phyloP scores from a whole-genome alignment of 2,329 filamentous ascomycete genomes.

The Sclerotinia minor region DNA sequence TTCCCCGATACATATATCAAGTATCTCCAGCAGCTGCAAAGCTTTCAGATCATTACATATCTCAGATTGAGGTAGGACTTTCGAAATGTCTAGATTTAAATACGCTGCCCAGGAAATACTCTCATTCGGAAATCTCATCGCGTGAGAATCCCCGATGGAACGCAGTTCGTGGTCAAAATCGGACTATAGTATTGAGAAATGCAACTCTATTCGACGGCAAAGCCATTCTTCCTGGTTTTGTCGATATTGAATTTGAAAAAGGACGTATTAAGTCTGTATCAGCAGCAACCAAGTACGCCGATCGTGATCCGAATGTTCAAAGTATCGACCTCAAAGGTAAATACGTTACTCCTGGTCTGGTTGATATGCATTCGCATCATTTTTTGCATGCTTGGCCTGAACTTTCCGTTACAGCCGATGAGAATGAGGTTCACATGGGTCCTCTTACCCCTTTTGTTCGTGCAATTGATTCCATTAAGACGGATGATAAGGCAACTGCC shows the following conservation, averaged over 20 bases:
- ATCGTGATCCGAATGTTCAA: constrained; percentile 30
- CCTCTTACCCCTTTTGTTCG: constrained; percentile 45
- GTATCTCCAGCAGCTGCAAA: constrained; percentile 27
- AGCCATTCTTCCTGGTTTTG: constrained; percentile 37
- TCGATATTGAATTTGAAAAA: constrained; percentile 46
- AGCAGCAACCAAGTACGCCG: constrained; percentile 27
- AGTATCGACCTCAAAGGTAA: constrained; percentile 43
- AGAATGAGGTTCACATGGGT: constrained; percentile 44
- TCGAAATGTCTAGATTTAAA: constrained; percentile 37
- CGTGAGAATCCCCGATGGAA: constrained; percentile 47
- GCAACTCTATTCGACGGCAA: constrained; percentile 49
- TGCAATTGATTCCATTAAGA: constrained; percentile 46
- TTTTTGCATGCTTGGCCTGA: constrained; percentile 43
- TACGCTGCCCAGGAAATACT: constrained; percentile 29
- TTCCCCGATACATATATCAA: constrained; percentile 35
- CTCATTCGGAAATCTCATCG: constrained; percentile 28
- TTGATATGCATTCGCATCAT: constrained; percentile 51
- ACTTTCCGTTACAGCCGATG: constrained; percentile 41
- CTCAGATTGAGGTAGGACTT: constrained; percentile 33
- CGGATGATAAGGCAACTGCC: constrained; percentile 44
- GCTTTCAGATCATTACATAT: constrained; percentile 32
- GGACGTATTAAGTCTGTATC: constrained; percentile 44
- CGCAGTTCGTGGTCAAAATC: constrained; percentile 43
- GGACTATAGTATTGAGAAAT: constrained; percentile 45
- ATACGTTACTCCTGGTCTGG: constrained; percentile 48